Percentiles rank a stretch among this genome's conserved stretches.
Conservation (phyloP, 306 rosid genomes). For the Vicia faba region DNA sequence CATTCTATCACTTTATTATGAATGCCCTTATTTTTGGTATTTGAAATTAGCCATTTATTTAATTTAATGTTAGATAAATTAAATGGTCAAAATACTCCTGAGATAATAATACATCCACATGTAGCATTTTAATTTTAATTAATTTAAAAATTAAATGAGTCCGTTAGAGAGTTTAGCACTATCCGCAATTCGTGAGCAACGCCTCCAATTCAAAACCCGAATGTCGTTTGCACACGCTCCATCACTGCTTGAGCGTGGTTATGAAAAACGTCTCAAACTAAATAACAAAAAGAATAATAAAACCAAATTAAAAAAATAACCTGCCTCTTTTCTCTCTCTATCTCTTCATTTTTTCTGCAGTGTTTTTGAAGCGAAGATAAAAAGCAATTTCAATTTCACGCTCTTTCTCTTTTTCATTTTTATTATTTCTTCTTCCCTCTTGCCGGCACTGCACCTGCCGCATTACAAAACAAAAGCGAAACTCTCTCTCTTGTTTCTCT, state of each 20-base stretch:
- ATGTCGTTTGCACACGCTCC: constrained; percentile 21
- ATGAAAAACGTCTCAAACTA: constrained; percentile 32
- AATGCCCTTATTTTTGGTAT: too few relatives aligned
- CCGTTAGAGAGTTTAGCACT: not conserved
- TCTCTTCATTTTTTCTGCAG: constrained; percentile 23
- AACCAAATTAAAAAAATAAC: constrained; percentile 19
- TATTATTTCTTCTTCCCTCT: constrained; percentile 30
- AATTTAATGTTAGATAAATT: too few relatives aligned
- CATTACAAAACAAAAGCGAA: not conserved
- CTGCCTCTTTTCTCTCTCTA: constrained; percentile 10
- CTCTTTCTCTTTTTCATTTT: constrained; percentile 23
- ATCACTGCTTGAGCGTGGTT: not conserved
- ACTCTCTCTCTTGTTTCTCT: constrained; percentile 27
- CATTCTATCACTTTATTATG: too few relatives aligned
- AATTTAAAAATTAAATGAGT: not conserved
- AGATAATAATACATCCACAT: too few relatives aligned
- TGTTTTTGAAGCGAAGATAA: constrained; percentile 57
- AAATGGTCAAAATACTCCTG: too few relatives aligned
- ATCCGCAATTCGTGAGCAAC: not conserved
- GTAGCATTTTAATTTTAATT: not conserved
- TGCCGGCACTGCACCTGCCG: constrained; percentile 47
- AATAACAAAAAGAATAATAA: not conserved
- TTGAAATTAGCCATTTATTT: too few relatives aligned
- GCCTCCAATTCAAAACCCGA: constrained; percentile 26
- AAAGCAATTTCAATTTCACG: constrained; percentile 32